Base-by-base conservation (phyloP, 2,329 filamentous ascomycete genomes). In the Pseudogymnoascus sp. region DNA sequence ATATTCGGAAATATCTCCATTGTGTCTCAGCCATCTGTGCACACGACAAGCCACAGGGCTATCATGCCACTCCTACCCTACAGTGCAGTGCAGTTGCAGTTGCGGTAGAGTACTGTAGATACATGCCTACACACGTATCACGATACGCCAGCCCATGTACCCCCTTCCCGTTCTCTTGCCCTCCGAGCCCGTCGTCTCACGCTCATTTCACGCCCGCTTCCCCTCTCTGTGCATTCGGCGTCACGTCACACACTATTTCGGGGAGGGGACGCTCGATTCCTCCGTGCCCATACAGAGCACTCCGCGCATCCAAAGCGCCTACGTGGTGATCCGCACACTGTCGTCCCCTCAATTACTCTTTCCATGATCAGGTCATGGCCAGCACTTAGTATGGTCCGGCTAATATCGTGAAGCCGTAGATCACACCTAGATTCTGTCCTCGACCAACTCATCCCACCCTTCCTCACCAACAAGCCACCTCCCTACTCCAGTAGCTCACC, bases 201-300 rank as follows among this genome's bases (percentile, higher is more conserved):
- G n/a, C 37, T 16, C n/a, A 39, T 39, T 39, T 41, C 38, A 49
- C 21, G 3, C 43, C 12, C 23, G 26, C 26, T 31, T 31, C 45
- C 45, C 45, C 45, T 52, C 45, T 52, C 45, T 52, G 45, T 52
- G 45, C 45, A 52, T 52, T 52, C 26, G 45, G 45, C 45, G 26
- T 31, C 45, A 52, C 45, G 45, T 52, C 45, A 52, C 45, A 52
- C 45, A 52, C 14, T 31, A n/a, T 2, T 12, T 19, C 45, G 45
- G 26, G 26, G 45, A 52, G 45, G 14, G 10, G 26, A 31, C 45
- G 14, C 14, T 7, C 23, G 26, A 31, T 52, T 52, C 26, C 45
- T 52, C 45, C 23, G 6, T 23, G 43, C 12, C 43, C 26, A 52
- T 31, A 52, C 45, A 52, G 26, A 52, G 21, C 41, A 45, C 41